Conservation (phyloP, 129 eudicot genomes). For the Pittosporum tobira region DNA sequence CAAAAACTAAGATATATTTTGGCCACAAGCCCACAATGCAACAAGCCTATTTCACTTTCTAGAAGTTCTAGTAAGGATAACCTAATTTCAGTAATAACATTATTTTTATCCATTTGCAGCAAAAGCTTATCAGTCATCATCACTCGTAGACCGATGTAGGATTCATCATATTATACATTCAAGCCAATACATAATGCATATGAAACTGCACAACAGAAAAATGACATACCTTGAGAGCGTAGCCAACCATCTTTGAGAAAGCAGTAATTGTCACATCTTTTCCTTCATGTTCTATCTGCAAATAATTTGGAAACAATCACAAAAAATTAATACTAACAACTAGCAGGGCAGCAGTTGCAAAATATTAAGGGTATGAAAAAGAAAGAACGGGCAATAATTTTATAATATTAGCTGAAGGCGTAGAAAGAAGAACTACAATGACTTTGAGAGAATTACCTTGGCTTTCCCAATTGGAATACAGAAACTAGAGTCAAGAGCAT, state of each 20-base stretch:
- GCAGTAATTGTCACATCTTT: slow-evolving; percentile 82
- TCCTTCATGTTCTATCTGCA: slow-evolving; percentile 84
- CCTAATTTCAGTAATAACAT: too few relatives aligned
- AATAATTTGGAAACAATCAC: neutral
- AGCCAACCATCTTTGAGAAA: slow-evolving; percentile 96
- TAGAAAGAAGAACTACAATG: too few relatives aligned
- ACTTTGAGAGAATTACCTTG: too few relatives aligned
- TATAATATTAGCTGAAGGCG: too few relatives aligned
- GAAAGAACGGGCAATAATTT: neutral
- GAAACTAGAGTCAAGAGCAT: slow-evolving; percentile 82
- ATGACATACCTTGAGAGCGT: slow-evolving; percentile 72
- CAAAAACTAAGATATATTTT: too few relatives aligned
- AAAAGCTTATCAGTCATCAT: too few relatives aligned
- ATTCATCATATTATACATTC: neutral
- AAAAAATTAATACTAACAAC: neutral
- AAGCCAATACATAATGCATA: neutral
- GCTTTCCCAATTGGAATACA: slow-evolving; percentile 95
- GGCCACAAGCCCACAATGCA: too few relatives aligned
- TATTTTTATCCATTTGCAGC: too few relatives aligned
- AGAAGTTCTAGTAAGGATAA: too few relatives aligned
- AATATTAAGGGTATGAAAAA: too few relatives aligned
- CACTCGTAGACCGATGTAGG: too few relatives aligned
- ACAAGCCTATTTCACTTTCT: too few relatives aligned
- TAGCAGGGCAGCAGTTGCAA: neutral
- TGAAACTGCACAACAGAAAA: neutral